Evolutionary conservation across 2,329 filamentous ascomycete genomes (phyloP).

Genomic region (Ceratocystis diversiconidia): DNA sequence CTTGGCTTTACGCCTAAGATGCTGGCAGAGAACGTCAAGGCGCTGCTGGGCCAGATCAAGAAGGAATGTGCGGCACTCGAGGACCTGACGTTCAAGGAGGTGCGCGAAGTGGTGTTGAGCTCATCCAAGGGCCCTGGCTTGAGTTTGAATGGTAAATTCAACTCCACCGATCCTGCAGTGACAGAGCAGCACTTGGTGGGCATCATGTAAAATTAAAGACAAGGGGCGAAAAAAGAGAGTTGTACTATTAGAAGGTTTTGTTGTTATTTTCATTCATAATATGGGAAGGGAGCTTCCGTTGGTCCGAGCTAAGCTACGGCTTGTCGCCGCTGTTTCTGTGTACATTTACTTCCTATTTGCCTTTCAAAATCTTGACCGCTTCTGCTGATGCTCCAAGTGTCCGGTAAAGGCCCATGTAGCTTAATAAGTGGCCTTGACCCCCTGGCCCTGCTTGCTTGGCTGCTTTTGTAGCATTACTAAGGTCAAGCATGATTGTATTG

Average conservation of each 20-base stretch:
- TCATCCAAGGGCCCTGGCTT: slow-evolving; percentile 79
- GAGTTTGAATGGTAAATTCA: slow-evolving; percentile 69
- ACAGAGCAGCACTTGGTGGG: slow-evolving; percentile 38
- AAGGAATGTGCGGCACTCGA: slow-evolving; percentile 61
- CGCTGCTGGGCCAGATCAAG: slow-evolving; percentile 63
- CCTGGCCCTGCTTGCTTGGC: slow-evolving; percentile 30
- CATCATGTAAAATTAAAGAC: slow-evolving; percentile 34
- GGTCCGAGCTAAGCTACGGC: background rate
- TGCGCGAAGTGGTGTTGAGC: slow-evolving; percentile 59
- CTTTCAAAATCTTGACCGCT: slow-evolving; percentile 33
- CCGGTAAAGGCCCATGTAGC: slow-evolving; percentile 40
- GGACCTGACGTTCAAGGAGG: slow-evolving; percentile 32
- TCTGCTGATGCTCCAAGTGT: slow-evolving; percentile 38
- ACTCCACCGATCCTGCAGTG: slow-evolving; percentile 43
- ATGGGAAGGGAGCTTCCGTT: slow-evolving; percentile 10
- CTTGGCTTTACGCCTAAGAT: slow-evolving; percentile 77
- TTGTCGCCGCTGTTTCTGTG: background rate
- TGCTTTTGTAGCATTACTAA: slow-evolving; percentile 36
- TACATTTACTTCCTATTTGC: slow-evolving; percentile 17
- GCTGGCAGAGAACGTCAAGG: slow-evolving; percentile 69
- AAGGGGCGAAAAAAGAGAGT: slow-evolving; percentile 9
- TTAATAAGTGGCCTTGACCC: slow-evolving; percentile 35
- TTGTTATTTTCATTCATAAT: background rate
- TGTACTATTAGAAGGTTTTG: slow-evolving; percentile 6
- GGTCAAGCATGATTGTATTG: slow-evolving; percentile 42